phyloP scores from a whole-genome alignment of 805 yeast genomes.

The Myxozyma nipponensis region DNA sequence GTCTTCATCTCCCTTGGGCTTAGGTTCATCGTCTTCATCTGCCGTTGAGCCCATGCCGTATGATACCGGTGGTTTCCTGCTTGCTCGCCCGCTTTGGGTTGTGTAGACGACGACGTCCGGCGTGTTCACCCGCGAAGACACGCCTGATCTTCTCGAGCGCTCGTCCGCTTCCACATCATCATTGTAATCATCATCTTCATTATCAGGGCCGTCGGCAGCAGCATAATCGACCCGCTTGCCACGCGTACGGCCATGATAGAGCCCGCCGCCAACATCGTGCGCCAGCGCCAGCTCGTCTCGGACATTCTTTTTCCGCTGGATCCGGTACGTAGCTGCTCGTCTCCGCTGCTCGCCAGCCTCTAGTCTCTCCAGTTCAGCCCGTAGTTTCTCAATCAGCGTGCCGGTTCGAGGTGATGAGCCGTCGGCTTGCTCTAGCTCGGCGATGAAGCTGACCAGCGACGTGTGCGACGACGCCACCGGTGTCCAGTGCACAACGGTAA shows the following conservation, averaged over 20 bases:
- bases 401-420: conserved; percentile 10
- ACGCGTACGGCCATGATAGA: conserved; percentile 35
- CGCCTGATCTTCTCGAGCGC: conserved; percentile 1
- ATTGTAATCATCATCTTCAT: too few species aligned
- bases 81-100: conserved; percentile 23
- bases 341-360: conserved; percentile 26
- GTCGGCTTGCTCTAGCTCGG: conserved; percentile 9
- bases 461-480: conserved; percentile 34
- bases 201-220: conserved; percentile 24
- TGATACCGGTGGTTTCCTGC: conserved; percentile 15
- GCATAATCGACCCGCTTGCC: conserved; percentile 34
- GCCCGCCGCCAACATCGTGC: conserved; percentile 32
- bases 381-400: conserved; percentile 10
- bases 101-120: conserved; percentile 18
- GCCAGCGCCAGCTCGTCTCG: conserved; percentile 14
- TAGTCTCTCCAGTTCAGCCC: conserved; percentile 15
- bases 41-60: conserved; percentile 3
- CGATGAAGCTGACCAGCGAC: conserved; percentile 30
- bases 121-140: conserved; percentile 6
- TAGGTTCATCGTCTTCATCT: conserved; percentile 3
- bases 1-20: conserved; percentile 5
- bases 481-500: conserved; percentile 36
- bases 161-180: conserved; percentile 18
- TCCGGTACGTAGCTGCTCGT: conserved; percentile 6
- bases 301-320: conserved; percentile 11